A percentile compares a stretch with the other conserved stretches of the same genome.
Conservation (phyloP, 139 green algal genomes). For the Micromonas pusilla region DNA sequence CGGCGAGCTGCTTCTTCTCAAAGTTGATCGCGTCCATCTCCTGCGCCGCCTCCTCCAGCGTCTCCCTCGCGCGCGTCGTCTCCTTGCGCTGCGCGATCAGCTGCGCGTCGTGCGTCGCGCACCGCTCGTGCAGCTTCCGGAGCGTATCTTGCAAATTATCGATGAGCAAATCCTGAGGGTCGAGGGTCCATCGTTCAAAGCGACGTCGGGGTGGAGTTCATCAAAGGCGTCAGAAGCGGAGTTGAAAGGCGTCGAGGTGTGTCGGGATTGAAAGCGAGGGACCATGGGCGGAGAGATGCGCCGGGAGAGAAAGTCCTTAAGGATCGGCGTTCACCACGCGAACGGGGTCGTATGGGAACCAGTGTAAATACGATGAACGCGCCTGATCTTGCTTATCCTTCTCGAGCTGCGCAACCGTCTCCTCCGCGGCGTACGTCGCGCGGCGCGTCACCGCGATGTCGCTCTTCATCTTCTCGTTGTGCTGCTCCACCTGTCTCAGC, state of each 20-base stretch:
- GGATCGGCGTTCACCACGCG: too few relatives aligned
- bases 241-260: too few relatives aligned
- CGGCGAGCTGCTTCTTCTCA: constrained; percentile 81
- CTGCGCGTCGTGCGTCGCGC: constrained; percentile 53
- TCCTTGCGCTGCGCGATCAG: constrained; percentile 64
- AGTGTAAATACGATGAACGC: too few relatives aligned
- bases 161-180: constrained; percentile 77
- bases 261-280: too few relatives aligned
- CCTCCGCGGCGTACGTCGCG: constrained; percentile 71
- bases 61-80: constrained; percentile 55
- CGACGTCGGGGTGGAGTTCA: too few relatives aligned
- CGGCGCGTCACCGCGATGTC: constrained; percentile 78
- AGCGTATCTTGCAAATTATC: constrained; percentile 49
- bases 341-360: too few relatives aligned
- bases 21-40: constrained; percentile 83
- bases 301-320: too few relatives aligned
- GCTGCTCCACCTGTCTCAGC: constrained; percentile 50
- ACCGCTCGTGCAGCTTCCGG: constrained; percentile 47
- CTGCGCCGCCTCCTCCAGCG: constrained; percentile 35
- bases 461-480: constrained; percentile 52
- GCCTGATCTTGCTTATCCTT: constrained; percentile 67
- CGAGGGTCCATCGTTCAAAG: too few relatives aligned
- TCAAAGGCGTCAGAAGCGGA: too few relatives aligned
- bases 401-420: constrained; percentile 60
- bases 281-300: too few relatives aligned